Percentiles rank a stretch among this genome's conserved stretches.
phyloP scores from a whole-genome alignment of 345 rosid genomes.

The Odontarrhena argentea region DNA sequence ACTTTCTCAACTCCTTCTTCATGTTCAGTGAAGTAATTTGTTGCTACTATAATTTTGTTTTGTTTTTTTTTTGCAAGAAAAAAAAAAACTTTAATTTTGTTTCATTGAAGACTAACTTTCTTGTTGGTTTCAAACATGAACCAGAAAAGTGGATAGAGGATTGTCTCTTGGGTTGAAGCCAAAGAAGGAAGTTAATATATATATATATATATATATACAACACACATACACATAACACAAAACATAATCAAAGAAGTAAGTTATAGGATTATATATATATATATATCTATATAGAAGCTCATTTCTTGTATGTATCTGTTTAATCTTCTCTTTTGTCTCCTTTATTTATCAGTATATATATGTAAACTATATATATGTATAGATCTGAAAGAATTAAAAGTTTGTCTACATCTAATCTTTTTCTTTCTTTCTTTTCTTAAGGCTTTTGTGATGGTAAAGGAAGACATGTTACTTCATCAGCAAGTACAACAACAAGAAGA shows the following conservation, averaged over 20 bases:
- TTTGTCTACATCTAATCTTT: constrained; percentile 33
- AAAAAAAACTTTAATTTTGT: constrained; percentile 19
- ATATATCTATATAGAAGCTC: constrained; percentile 13
- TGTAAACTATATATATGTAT: neutral
- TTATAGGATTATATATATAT: constrained; percentile 16
- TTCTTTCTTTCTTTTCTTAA: constrained; percentile 8
- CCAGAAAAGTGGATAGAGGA: constrained; percentile 43
- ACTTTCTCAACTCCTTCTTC: constrained; percentile 32
- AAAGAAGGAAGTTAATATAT: constrained; percentile 49
- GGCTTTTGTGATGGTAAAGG: constrained; percentile 45
- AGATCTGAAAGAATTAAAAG: constrained; percentile 29
- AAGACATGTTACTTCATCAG: constrained; percentile 56
- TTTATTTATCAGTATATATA: constrained; percentile 22
- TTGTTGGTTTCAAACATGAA: constrained; percentile 41
- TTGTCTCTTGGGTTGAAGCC: constrained; percentile 83
- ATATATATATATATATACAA: neutral
- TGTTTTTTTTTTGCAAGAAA: no score
- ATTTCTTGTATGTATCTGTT: constrained; percentile 40
- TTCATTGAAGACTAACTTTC: constrained; percentile 34
- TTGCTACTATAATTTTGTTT: constrained; percentile 42
- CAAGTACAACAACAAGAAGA: constrained; percentile 53
- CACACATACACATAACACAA: neutral
- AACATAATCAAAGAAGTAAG: constrained; percentile 29
- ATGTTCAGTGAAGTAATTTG: constrained; percentile 45
- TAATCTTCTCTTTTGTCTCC: constrained; percentile 37